Conservation (phyloP, 495 filamentous ascomycete genomes). For the Chaetomium tenue region DNA sequence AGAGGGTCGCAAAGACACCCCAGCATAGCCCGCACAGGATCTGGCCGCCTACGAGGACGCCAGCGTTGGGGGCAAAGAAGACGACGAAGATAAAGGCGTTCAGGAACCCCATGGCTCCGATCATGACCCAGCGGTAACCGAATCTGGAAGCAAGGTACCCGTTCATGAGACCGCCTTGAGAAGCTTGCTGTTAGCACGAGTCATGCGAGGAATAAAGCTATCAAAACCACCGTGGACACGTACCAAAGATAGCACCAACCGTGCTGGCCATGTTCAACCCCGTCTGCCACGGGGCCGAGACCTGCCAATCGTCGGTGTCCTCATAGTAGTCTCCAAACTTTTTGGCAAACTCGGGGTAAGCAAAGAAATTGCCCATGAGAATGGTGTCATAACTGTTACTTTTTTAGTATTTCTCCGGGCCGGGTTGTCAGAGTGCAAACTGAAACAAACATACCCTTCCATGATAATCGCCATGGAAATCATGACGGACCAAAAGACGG, state of each 20-base stretch:
- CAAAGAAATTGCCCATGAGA: slow-evolving; percentile 8
- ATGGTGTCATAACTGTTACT: slow-evolving; percentile 7
- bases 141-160: slow-evolving; percentile 5
- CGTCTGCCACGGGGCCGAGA: slow-evolving; percentile 6
- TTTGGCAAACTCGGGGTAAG: slow-evolving; percentile 3
- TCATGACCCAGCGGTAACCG: slow-evolving; percentile 12
- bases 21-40: slow-evolving; percentile 7
- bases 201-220: not conserved
- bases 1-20: slow-evolving; percentile 7
- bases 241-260: slow-evolving; percentile 4
- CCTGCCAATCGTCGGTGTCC: not conserved
- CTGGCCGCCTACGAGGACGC: slow-evolving; percentile 1
- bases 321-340: slow-evolving; percentile 4
- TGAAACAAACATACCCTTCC: slow-evolving; percentile 13
- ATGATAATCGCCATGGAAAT: slow-evolving; percentile 7
- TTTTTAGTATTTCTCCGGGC: too few species aligned
- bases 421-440: not conserved
- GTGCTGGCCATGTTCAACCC: slow-evolving; percentile 11
- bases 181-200: not conserved
- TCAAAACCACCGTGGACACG: not conserved
- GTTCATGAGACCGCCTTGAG: not conserved
- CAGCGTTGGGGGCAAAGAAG: slow-evolving; percentile 7
- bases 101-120: slow-evolving; percentile 3
- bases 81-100: slow-evolving; percentile 9
- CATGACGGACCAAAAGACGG: slow-evolving; percentile 4